Evolutionary conservation across 257 asterid genomes (phyloP).

Genomic region (Capsicum pubescens): DNA sequence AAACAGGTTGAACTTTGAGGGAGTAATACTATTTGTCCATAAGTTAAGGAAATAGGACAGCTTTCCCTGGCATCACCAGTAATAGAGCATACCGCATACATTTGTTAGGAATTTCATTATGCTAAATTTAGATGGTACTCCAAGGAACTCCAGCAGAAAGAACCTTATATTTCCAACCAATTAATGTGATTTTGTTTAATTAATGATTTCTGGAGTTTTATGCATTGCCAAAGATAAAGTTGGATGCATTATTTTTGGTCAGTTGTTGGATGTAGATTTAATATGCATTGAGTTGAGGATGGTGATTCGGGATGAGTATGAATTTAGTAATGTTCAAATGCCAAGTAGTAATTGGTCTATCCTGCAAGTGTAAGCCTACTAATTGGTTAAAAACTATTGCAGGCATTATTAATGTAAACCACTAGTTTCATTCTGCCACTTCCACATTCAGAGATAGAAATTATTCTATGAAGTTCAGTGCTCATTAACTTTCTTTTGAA

Average conservation of each 20-base stretch:
- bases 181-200: not conserved
- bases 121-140: not conserved
- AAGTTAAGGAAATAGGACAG: conserved; percentile 1
- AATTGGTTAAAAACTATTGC: not conserved
- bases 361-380: not conserved
- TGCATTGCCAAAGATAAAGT: too few species aligned
- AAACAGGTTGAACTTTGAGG: not conserved
- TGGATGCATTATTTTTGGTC: too few species aligned
- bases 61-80: not conserved
- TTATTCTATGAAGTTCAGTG: not conserved
- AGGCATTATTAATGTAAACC: conserved; percentile 4
- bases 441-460: not conserved
- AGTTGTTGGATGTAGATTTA: too few species aligned
- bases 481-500: conserved; percentile 19
- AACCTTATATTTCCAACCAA: not conserved
- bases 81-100: not conserved
- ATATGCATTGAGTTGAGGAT: too few species aligned
- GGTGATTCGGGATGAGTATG: too few species aligned
- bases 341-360: not conserved
- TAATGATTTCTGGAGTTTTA: too few species aligned
- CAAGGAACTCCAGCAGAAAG: not conserved
- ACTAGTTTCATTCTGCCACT: conserved; percentile 6
- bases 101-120: not conserved
- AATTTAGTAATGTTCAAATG: too few species aligned
- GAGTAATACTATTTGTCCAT: not conserved